Evolutionary conservation across 768 basidiomycete genomes (phyloP).

Genomic region (Mycena amicta): DNA sequence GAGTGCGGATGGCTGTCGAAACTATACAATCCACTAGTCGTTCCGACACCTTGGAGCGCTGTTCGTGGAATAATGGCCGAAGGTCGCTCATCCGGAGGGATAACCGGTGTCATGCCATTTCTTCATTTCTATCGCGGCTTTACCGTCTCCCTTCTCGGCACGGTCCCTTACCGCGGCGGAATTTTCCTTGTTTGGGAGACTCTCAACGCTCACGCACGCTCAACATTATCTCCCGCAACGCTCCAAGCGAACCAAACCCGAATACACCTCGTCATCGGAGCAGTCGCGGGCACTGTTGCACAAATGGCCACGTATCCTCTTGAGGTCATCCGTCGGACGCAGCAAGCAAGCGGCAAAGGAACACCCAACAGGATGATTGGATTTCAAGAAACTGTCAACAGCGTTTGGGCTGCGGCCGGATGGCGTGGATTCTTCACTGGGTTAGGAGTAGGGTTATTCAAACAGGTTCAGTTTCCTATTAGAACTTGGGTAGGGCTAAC

Average conservation of each 20-base stretch:
- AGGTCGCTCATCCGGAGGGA: slow-evolving; percentile 19
- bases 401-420: slow-evolving; percentile 23
- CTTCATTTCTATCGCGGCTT: slow-evolving; percentile 98
- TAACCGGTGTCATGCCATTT: slow-evolving; percentile 55
- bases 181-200: slow-evolving; percentile 32
- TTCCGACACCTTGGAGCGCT: slow-evolving; percentile 33
- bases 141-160: slow-evolving; percentile 86
- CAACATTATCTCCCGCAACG: slow-evolving; percentile 20
- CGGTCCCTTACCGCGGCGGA: slow-evolving; percentile 51
- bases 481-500: background rate
- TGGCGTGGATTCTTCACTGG: slow-evolving; percentile 32
- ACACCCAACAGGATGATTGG: slow-evolving; percentile 27
- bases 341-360: slow-evolving; percentile 29
- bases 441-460: slow-evolving; percentile 28
- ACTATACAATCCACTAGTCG: slow-evolving; percentile 42
- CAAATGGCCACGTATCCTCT: slow-evolving; percentile 30
- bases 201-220: slow-evolving; percentile 25
- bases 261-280: slow-evolving; percentile 31
- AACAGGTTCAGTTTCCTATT: slow-evolving; percentile 16
- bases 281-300: slow-evolving; percentile 26
- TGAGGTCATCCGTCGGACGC: slow-evolving; percentile 29
- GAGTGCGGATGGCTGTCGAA: slow-evolving; percentile 93
- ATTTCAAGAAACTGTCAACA: slow-evolving; percentile 24
- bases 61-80: slow-evolving; percentile 21
- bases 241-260: slow-evolving; percentile 23